Conservation (phyloP, 2,329 filamentous ascomycete species). For the Aphanocladium album region DNA sequence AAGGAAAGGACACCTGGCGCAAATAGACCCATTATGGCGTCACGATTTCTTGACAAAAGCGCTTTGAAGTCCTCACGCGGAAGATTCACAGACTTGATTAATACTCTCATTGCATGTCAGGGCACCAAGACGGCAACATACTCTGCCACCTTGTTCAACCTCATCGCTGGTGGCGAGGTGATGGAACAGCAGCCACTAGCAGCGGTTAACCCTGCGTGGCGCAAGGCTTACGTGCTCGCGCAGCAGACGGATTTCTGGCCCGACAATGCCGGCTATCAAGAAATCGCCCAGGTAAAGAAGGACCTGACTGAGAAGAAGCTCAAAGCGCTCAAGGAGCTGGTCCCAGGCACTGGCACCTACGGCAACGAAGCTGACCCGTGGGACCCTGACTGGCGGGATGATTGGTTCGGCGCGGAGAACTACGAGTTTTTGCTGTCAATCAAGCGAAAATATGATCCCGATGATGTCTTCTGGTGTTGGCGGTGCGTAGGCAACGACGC, state of each 20-base stretch:
- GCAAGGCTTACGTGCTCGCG: neutral
- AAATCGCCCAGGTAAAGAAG: neutral
- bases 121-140: neutral
- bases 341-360: neutral
- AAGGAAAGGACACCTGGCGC: neutral
- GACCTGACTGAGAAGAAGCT: conserved; percentile 1
- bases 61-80: neutral
- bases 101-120: neutral
- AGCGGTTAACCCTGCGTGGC: neutral
- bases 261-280: neutral
- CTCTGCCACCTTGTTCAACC: neutral
- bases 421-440: neutral
- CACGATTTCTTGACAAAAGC: neutral
- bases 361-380: neutral
- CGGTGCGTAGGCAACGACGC: conserved; percentile 4
- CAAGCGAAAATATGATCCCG: neutral
- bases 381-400: neutral
- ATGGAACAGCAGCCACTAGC: neutral
- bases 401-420: neutral
- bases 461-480: conserved; percentile 1
- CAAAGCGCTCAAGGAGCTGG: neutral
- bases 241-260: neutral
- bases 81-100: neutral
- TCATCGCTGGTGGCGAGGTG: neutral
- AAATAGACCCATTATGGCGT: neutral